A percentile compares a stretch with the other conserved stretches of the same genome.
Evolutionary conservation across 345 rosid species (phyloP).

Genomic region (Citrus reticulata): DNA sequence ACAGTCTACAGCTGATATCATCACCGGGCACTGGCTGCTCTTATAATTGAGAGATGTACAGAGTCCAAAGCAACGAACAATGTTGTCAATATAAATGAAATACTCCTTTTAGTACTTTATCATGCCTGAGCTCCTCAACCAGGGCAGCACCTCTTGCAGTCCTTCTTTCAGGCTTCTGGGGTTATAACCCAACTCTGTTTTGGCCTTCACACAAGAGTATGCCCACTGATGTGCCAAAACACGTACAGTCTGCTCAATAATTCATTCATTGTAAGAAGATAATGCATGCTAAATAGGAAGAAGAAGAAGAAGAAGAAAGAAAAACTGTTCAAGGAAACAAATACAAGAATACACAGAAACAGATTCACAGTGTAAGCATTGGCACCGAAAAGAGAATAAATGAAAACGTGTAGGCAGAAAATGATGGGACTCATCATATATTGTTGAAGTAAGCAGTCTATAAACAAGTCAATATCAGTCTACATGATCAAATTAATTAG

Average conservation of each 20-base stretch:
- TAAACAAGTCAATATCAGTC: not conserved
- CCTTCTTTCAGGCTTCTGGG: slow-evolving; percentile 84
- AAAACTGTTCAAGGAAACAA: not conserved
- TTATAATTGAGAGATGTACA: not conserved
- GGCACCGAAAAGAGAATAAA: not conserved
- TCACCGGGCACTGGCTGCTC: not conserved
- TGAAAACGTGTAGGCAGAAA: not conserved
- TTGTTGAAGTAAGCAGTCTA: not conserved
- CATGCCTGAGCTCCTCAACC: slow-evolving; percentile 68
- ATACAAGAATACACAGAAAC: not conserved
- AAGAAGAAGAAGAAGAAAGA: not conserved
- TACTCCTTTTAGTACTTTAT: slow-evolving; percentile 48
- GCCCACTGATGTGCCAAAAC: slow-evolving; percentile 86
- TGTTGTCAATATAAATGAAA: not conserved
- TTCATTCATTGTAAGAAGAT: not conserved
- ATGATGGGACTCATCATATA: not conserved
- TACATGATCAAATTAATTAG: not conserved
- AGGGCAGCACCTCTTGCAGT: slow-evolving; percentile 67
- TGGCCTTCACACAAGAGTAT: slow-evolving; percentile 84
- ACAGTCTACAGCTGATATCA: not conserved
- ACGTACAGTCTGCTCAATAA: slow-evolving; percentile 53
- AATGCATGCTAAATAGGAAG: not conserved
- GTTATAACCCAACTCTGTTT: slow-evolving; percentile 63
- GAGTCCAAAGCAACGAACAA: not conserved
- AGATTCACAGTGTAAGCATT: not conserved